phyloP scores from a whole-genome alignment of 768 basidiomycete species.

The Mrakia frigida region DNA sequence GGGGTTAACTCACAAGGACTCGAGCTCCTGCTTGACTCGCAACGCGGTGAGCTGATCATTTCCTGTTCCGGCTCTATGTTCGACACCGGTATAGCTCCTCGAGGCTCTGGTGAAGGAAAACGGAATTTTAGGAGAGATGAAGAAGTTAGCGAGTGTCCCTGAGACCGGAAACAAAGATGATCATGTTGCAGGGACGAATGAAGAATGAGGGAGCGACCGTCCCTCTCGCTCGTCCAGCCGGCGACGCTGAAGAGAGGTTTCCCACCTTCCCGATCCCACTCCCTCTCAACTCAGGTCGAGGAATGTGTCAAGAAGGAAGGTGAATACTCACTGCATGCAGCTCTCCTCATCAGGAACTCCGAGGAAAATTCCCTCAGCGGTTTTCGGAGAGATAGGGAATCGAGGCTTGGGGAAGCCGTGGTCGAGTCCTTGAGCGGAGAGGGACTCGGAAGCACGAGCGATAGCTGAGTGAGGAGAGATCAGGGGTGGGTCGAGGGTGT shows the following conservation, averaged over 20 bases:
- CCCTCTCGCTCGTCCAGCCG: too few species aligned
- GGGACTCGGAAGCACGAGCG: background rate
- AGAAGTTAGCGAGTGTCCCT: too few species aligned
- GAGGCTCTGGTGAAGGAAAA: background rate
- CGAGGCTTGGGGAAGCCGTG: background rate
- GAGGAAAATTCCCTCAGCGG: constrained; percentile 29
- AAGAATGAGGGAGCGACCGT: too few species aligned
- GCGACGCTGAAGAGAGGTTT: too few species aligned
- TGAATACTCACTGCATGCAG: constrained; percentile 21
- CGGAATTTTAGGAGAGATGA: too few species aligned
- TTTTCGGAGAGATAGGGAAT: constrained; percentile 27
- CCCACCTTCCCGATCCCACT: too few species aligned
- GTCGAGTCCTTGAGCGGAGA: background rate
- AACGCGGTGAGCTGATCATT: constrained; percentile 26
- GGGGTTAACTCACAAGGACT: constrained; percentile 9
- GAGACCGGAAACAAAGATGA: too few species aligned
- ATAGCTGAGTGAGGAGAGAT: constrained; percentile 21
- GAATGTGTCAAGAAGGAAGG: background rate
- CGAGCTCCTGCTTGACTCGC: constrained; percentile 28
- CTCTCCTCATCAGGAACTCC: constrained; percentile 5
- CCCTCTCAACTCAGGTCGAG: too few species aligned
- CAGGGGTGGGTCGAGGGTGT: constrained; percentile 6
- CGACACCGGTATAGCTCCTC: constrained; percentile 14
- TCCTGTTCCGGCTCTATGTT: constrained; percentile 25
- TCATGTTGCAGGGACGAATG: background rate